phyloP scores from a whole-genome alignment of 352 stramenopile species.

The Phytophthora ohioensis region DNA sequence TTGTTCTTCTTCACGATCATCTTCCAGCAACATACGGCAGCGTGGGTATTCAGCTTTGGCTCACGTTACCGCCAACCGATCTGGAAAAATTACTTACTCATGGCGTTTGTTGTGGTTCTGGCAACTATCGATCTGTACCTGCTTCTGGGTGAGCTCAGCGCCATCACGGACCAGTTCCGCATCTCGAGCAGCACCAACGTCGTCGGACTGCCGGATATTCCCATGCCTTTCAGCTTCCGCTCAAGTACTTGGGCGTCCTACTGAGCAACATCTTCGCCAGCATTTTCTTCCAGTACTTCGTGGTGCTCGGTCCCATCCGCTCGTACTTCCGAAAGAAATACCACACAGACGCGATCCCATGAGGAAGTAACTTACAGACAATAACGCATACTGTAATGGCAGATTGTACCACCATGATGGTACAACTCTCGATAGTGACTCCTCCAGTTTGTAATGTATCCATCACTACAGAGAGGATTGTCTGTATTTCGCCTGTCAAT shows the following conservation, averaged over 20 bases:
- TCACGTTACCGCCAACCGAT: constrained; percentile 55
- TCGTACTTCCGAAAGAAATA: constrained; percentile 46
- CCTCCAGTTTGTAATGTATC: too few species aligned
- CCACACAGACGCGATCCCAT: constrained; percentile 42
- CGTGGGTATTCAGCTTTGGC: constrained; percentile 54
- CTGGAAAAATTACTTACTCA: constrained; percentile 51
- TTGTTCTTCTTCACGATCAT: constrained; percentile 42
- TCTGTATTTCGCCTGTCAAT: neutral
- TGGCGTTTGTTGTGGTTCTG: constrained; percentile 40
- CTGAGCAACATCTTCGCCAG: constrained; percentile 40
- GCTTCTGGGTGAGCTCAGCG: constrained; percentile 46
- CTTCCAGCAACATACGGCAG: constrained; percentile 41
- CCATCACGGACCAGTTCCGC: constrained; percentile 54
- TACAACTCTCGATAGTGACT: too few species aligned
- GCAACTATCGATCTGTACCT: constrained; percentile 48
- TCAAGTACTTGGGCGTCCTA: constrained; percentile 43
- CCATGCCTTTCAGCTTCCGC: constrained; percentile 53
- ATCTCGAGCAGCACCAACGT: constrained; percentile 65
- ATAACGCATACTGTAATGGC: too few species aligned
- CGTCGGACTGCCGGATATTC: constrained; percentile 52
- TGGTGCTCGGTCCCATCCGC: constrained; percentile 51
- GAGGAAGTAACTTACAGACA: constrained; percentile 27
- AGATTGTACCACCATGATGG: too few species aligned
- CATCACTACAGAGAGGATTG: neutral
- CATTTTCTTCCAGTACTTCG: constrained; percentile 48